These are phyloP conservation scores for Postia placenta DNA, from an alignment of 768 basidiomycete genomes.

Conservation along the genomic window DNA sequence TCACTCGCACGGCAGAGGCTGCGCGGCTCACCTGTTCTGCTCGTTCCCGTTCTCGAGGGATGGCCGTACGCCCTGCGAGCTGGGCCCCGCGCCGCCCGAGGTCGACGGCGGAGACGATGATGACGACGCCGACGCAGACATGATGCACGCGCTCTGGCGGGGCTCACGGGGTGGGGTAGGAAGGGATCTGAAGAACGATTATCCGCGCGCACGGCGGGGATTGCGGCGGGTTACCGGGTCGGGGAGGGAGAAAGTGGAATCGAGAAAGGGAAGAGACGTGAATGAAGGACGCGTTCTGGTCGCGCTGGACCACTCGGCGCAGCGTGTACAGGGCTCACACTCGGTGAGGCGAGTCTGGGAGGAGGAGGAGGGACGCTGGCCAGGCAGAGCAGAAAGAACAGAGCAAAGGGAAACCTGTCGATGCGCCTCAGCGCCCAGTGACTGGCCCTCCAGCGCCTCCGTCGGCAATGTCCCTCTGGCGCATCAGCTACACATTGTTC, in stretches of 20 bases:
- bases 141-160: slow-evolving; percentile 9
- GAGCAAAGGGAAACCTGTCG: background rate
- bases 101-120: slow-evolving; percentile 17
- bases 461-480: no score
- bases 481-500: no score
- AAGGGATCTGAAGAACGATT: background rate
- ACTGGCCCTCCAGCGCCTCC: background rate
- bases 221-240: slow-evolving; percentile 9
- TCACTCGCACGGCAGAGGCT: background rate
- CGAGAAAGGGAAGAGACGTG: slow-evolving; percentile 9
- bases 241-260: slow-evolving; percentile 11
- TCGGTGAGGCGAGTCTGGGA: background rate
- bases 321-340: background rate
- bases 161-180: no score
- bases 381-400: slow-evolving; percentile 2
- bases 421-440: no score
- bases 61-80: slow-evolving; percentile 12
- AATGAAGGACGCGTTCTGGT: slow-evolving; percentile 24
- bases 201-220: background rate
- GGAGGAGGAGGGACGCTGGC: slow-evolving; percentile 2
- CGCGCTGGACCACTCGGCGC: slow-evolving; percentile 1
- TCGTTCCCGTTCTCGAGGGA: slow-evolving; percentile 20
- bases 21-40: slow-evolving; percentile 21
- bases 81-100: slow-evolving; percentile 20
- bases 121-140: slow-evolving; percentile 22